phyloP scores from a whole-genome alignment of 768 basidiomycete genomes.

The Amanita polypyramis region DNA sequence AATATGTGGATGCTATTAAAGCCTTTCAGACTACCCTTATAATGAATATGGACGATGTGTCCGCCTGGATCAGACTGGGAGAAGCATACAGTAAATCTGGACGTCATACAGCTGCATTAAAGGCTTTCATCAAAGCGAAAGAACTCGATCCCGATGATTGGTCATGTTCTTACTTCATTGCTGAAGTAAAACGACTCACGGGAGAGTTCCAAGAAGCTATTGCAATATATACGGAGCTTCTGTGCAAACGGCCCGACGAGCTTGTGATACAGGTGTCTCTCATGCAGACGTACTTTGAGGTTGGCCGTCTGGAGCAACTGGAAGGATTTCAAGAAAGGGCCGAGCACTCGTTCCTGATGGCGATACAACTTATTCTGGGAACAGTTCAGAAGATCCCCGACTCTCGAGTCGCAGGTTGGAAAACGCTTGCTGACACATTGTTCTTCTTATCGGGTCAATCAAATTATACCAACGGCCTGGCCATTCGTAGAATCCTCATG shows the following conservation, averaged over 20 bases:
- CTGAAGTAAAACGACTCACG: slow-evolving; percentile 71
- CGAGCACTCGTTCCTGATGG: slow-evolving; percentile 57
- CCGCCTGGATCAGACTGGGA: slow-evolving; percentile 86
- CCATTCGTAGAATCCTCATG: slow-evolving; percentile 23
- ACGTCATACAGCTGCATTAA: slow-evolving; percentile 80
- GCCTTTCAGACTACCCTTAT: slow-evolving; percentile 82
- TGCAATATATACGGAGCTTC: slow-evolving; percentile 44
- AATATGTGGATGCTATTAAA: slow-evolving; percentile 68
- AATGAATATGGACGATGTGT: slow-evolving; percentile 63
- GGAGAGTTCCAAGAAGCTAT: slow-evolving; percentile 74
- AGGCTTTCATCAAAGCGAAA: slow-evolving; percentile 68
- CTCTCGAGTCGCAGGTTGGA: slow-evolving; percentile 74
- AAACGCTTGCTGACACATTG: slow-evolving; percentile 67
- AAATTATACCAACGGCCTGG: slow-evolving; percentile 33
- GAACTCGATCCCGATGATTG: slow-evolving; percentile 72
- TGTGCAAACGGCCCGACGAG: slow-evolving; percentile 49
- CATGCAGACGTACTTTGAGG: slow-evolving; percentile 59
- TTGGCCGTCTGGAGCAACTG: slow-evolving; percentile 52
- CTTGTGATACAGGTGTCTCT: slow-evolving; percentile 63
- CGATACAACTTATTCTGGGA: slow-evolving; percentile 40
- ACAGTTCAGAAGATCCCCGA: slow-evolving; percentile 43
- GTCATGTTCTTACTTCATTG: slow-evolving; percentile 77
- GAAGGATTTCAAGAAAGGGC: slow-evolving; percentile 71
- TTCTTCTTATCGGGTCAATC: slow-evolving; percentile 50
- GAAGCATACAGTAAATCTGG: slow-evolving; percentile 88